Evolutionary conservation across 2,329 filamentous ascomycete species (phyloP), one percentile per base, ranked within the genome.

Genomic region (Hypoxylon sp.): DNA sequence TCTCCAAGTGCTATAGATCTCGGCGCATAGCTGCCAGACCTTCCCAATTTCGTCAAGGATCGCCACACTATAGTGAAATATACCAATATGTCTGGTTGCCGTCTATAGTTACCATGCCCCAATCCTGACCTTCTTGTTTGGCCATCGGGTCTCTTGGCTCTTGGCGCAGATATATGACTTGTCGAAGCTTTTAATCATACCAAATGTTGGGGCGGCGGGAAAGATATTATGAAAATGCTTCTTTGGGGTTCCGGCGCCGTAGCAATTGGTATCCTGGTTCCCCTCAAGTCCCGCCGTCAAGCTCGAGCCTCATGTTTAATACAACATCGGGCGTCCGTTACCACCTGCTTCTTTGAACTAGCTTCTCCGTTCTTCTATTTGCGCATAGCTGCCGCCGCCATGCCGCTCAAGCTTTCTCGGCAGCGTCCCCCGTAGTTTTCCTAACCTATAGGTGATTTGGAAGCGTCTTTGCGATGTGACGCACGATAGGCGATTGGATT

Each of bases 221-320:
- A 35, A 57, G 17, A 17, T 17, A 47, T 17, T 53, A 61, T 53
- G 48, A 54, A 54, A 54, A 46, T 13, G 26, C 47, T 60, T 57
- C 10, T 42, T 53, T 57, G 42, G 33, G 57, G 26, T 48, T 58
- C 55, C 17, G 48, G 46, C 31, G 19, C 35, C 22, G 58, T 48
- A 67, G 52, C 63, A 63, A 46, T 64, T 39, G 19, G 50, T 60
- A 63, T 62, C 67, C 60, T 24, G 52, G 55, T 62, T 64, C 44
- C 55, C 39, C 42, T 42, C 57, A 59, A 52, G 42, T 63, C 22
- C 64, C 55, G 47, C 11, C 39, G 33, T 53, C 44, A 59, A 39
- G 48, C 58, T 63, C 57, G 65, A 71, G 68, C 65, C 65, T 69
- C 68, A 66, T 58, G 63, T 48, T 60, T 66, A 64, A 69, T 69